Base-by-base conservation (phyloP, 208 protist species). In the Acanthamoeba healyi region DNA sequence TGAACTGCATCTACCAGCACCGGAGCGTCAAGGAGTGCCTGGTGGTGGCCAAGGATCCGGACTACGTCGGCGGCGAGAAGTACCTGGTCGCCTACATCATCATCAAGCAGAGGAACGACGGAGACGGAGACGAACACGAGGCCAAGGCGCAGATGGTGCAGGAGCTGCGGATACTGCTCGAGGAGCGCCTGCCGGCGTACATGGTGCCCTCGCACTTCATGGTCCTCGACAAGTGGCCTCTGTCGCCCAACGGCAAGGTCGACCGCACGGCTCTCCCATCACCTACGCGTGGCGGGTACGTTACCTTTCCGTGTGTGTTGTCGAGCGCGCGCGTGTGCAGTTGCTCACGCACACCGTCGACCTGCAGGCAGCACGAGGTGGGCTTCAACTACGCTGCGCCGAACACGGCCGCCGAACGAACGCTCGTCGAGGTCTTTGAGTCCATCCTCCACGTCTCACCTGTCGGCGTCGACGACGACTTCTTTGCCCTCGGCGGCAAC, bases 401-500 rank as follows among this genome's bases (percentile, higher is more conserved):
- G 7, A 51, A 9, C 38, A 51, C 34, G 34, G 24, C 72, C 10
- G 42, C 12, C 22, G 72, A 82, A 22, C 72, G 72, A 2, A 82
- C 40, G 19, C 40, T 82, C 22, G 72, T 51, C 12, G 72, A 82
- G 40, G 72, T 82, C 4, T 82, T 82, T 19, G 72, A 82, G 72
- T 82, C 72, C 36, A 82, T 94, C 1, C 58, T 94, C 5, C 61
- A 87, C 67, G 63, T 94, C 6, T 54, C 82, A 51, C 58, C 56
- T 4, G 74, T 94, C n/a, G 56, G 49, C 7, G 36, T 95, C 2
- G 42, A 92, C 26, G 91, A 95, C 58, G 92, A 92, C 54, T 95
- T 95, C 91, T 95, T 95, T 19, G 42, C 51, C 5, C 34, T 95
- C 10, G 94, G 94, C 46, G 94, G 94, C 36, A 84, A 95, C n/a